These are phyloP conservation scores for Aspergillus sp. DNA, from an alignment of 2,329 filamentous ascomycete species.

Conservation along the genomic window DNA sequence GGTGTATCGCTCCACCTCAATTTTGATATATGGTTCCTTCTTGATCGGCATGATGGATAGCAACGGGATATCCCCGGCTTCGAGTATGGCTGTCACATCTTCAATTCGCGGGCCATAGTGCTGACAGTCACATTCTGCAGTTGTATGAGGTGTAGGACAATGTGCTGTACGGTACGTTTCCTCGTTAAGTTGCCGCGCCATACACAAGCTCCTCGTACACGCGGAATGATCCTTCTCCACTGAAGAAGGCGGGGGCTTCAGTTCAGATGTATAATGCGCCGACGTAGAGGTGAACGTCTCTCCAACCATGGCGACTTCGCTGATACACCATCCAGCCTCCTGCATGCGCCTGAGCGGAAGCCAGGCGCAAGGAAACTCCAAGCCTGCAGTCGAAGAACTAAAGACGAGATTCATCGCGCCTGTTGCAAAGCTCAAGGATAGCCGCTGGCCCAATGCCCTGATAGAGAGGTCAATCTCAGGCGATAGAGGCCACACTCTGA, in stretches of 20 bases:
- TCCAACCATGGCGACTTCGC: conserved; percentile 6
- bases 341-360: conserved; percentile 6
- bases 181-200: conserved; percentile 7
- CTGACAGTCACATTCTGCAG: neutral
- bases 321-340: neutral
- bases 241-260: neutral
- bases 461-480: conserved; percentile 7
- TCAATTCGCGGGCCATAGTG: neutral
- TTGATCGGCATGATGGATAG: conserved; percentile 1
- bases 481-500: conserved; percentile 1
- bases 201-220: neutral
- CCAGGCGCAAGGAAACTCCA: conserved; percentile 7
- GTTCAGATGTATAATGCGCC: neutral
- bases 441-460: neutral
- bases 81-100: neutral
- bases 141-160: neutral
- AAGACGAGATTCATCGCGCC: neutral
- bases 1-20: conserved; percentile 1
- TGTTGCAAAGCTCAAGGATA: neutral
- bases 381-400: neutral
- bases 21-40: neutral
- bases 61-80: neutral
- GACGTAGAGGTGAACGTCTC: conserved; percentile 3
- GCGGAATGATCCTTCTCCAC: neutral
- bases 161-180: conserved; percentile 3